Percentiles rank a stretch among this genome's conserved stretches.
These are phyloP conservation scores for Fusarium globosum DNA, from an alignment of 2,329 filamentous ascomycete genomes.

Conservation along the genomic window DNA sequence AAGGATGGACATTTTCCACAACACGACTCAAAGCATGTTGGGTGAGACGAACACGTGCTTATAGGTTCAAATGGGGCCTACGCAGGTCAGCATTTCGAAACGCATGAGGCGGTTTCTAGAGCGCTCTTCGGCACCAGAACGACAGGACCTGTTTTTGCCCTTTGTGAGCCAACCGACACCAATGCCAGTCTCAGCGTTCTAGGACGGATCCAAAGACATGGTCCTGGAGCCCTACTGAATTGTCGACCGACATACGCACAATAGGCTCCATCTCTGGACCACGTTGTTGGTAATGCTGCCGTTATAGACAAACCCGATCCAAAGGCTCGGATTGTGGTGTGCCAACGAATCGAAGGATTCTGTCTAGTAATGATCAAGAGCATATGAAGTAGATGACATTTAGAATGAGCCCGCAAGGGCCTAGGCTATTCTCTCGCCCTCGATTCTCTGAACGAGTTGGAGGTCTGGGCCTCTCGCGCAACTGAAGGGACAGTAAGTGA, in stretches of 20 bases:
- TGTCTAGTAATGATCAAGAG: background rate
- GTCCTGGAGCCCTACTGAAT: background rate
- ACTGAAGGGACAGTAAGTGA: background rate
- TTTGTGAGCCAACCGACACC: conserved; percentile 22
- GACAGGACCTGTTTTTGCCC: conserved; percentile 4
- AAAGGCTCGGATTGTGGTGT: conserved; percentile 3
- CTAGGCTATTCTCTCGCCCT: conserved; percentile 1
- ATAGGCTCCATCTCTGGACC: conserved; percentile 6
- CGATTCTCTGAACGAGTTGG: background rate
- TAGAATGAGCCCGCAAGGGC: conserved; percentile 8
- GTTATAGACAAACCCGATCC: background rate
- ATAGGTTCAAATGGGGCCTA: background rate
- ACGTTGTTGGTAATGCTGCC: background rate
- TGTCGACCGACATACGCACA: background rate
- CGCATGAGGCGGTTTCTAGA: conserved; percentile 11
- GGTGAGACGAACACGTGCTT: conserved; percentile 1
- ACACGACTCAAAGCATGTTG: background rate
- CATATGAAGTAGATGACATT: background rate
- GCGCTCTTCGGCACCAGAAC: conserved; percentile 1
- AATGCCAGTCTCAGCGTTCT: background rate
- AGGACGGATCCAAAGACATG: conserved; percentile 2
- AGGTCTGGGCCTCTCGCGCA: conserved; percentile 22
- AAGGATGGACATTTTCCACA: background rate
- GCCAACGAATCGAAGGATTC: background rate
- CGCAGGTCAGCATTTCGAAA: conserved; percentile 1